Evolutionary conservation across 345 rosid genomes (phyloP).

Genomic region (Eucalyptus pauciflora): DNA sequence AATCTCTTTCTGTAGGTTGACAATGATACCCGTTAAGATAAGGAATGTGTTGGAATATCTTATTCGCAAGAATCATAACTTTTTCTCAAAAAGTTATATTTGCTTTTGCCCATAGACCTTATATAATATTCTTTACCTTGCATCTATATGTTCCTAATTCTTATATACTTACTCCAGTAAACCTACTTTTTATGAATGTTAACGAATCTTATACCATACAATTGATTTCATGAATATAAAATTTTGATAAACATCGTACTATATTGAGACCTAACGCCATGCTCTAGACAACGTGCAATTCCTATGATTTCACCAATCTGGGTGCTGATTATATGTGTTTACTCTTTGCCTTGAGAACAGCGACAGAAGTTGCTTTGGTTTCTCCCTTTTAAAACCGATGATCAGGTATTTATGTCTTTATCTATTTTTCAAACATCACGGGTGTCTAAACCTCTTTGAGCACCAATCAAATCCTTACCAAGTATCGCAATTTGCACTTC

Average conservation of each 20-base stretch:
- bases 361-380: background rate
- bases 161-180: background rate
- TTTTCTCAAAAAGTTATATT: background rate
- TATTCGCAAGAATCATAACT: background rate
- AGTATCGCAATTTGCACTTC: background rate
- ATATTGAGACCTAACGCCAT: background rate
- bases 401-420: background rate
- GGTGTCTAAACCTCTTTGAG: background rate
- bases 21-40: background rate
- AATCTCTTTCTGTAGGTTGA: background rate
- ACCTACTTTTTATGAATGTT: background rate
- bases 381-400: background rate
- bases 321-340: background rate
- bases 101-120: background rate
- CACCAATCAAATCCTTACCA: background rate
- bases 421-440: background rate
- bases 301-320: background rate
- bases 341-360: background rate
- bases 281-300: background rate
- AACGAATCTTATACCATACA: background rate
- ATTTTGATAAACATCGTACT: background rate
- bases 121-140: background rate
- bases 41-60: background rate
- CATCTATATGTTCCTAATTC: background rate
- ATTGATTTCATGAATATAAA: background rate